phyloP scores from a whole-genome alignment of 2,329 filamentous ascomycete species.

The Zymoseptoria passerinii region DNA sequence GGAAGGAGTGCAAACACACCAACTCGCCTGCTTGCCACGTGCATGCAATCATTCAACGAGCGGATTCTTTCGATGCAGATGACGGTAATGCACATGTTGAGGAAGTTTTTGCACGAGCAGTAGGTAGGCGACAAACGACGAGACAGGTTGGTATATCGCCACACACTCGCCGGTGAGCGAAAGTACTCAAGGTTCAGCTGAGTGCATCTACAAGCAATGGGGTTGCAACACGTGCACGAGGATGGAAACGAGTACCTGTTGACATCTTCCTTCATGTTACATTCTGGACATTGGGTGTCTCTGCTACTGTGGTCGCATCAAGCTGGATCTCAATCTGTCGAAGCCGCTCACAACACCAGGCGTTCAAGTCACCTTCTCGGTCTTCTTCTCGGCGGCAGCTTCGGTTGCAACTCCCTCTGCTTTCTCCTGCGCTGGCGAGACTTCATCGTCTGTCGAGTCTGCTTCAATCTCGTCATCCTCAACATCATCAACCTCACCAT shows the following conservation, averaged over 20 bases:
- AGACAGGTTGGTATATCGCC: too few relatives aligned
- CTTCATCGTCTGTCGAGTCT: constrained; percentile 12
- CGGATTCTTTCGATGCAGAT: too few relatives aligned
- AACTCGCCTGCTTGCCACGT: too few relatives aligned
- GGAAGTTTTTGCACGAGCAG: too few relatives aligned
- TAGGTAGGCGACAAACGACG: too few relatives aligned
- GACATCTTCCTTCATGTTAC: neutral
- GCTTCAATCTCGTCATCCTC: constrained; percentile 19
- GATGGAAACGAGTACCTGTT: too few relatives aligned
- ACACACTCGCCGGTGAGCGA: too few relatives aligned
- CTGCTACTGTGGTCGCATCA: neutral
- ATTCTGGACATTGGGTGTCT: neutral
- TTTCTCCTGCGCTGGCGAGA: neutral
- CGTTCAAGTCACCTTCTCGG: neutral
- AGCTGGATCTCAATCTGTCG: neutral
- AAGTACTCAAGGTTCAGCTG: neutral
- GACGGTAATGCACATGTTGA: too few relatives aligned
- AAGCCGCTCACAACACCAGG: neutral
- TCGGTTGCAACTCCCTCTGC: neutral
- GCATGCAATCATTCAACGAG: too few relatives aligned
- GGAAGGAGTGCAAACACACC: too few relatives aligned
- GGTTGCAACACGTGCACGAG: too few relatives aligned
- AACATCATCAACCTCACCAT: constrained; percentile 11
- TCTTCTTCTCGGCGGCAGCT: neutral
- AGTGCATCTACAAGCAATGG: neutral